These are phyloP conservation scores for Triticum turgidum DNA, from an alignment of 176 grass and related monocot genomes.

Conservation along the genomic window DNA sequence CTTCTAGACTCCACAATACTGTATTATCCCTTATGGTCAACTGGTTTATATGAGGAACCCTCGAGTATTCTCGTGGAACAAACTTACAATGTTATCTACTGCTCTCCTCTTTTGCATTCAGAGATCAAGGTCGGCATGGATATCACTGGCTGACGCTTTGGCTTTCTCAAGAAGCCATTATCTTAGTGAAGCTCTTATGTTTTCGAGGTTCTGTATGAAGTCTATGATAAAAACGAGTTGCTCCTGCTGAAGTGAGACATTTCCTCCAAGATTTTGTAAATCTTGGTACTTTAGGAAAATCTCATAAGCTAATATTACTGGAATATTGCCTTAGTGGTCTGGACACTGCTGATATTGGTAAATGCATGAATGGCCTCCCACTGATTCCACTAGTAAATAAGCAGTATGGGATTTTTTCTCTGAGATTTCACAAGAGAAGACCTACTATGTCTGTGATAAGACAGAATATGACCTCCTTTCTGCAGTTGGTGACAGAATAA, in stretches of 20 bases:
- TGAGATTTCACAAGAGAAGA: slow-evolving; percentile 36
- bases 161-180: slow-evolving; percentile 56
- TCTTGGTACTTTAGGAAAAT: slow-evolving; percentile 48
- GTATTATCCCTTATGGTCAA: slow-evolving; percentile 93
- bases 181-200: slow-evolving; percentile 64
- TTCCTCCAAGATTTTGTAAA: slow-evolving; percentile 57
- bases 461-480: slow-evolving; percentile 75
- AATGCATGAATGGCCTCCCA: slow-evolving; percentile 13
- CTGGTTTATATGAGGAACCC: slow-evolving; percentile 78
- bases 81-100: slow-evolving; percentile 69
- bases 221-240: slow-evolving; percentile 50
- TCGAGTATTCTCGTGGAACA: slow-evolving; percentile 80
- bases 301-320: slow-evolving; percentile 67
- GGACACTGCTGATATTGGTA: slow-evolving; percentile 52
- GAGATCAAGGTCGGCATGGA: slow-evolving; percentile 67
- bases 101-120: slow-evolving; percentile 73
- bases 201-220: slow-evolving; percentile 18
- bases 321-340: slow-evolving; percentile 81
- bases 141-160: slow-evolving; percentile 65
- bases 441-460: slow-evolving; percentile 72
- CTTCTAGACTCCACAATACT: slow-evolving; percentile 43
- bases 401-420: slow-evolving; percentile 61
- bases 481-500: slow-evolving; percentile 64
- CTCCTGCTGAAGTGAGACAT: slow-evolving; percentile 60
- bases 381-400: slow-evolving; percentile 85